Evolutionary conservation across 805 yeast species (phyloP).

Genomic region (Schizosaccharomyces cryophilus): DNA sequence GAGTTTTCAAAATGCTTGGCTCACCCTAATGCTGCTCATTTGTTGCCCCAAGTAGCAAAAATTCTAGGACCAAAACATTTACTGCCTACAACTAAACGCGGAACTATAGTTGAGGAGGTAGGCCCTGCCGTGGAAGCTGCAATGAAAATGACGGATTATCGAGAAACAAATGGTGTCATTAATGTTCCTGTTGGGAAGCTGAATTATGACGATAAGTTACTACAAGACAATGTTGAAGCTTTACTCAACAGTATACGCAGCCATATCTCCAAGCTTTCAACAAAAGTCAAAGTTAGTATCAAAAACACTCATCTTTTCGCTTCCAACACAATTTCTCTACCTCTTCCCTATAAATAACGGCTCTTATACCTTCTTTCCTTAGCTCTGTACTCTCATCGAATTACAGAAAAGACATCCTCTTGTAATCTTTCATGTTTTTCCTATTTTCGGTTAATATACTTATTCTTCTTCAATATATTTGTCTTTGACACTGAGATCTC

Average conservation of each 20-base stretch:
- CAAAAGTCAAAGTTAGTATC: background rate
- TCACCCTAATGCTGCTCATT: conserved; percentile 52
- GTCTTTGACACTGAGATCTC: too few species aligned
- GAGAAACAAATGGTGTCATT: background rate
- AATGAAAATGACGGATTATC: background rate
- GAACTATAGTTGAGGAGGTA: conserved; percentile 30
- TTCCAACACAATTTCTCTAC: background rate
- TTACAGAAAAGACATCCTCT: too few species aligned
- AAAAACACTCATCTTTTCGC: background rate
- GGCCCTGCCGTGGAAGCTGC: background rate
- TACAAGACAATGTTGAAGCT: background rate
- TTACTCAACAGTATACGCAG: background rate
- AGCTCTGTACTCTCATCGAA: too few species aligned
- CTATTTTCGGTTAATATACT: too few species aligned
- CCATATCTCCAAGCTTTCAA: background rate
- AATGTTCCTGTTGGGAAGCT: background rate
- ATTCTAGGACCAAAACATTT: conserved; percentile 69
- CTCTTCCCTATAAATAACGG: background rate
- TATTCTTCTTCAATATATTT: too few species aligned
- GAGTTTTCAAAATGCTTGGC: conserved; percentile 60
- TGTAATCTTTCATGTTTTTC: too few species aligned
- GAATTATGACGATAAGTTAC: background rate
- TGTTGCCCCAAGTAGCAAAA: conserved; percentile 45
- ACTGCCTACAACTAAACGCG: conserved; percentile 68
- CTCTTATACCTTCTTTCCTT: too few species aligned